phyloP scores from a whole-genome alignment of 2,329 filamentous ascomycete genomes.

The Sphaerostilbella broomeana region DNA sequence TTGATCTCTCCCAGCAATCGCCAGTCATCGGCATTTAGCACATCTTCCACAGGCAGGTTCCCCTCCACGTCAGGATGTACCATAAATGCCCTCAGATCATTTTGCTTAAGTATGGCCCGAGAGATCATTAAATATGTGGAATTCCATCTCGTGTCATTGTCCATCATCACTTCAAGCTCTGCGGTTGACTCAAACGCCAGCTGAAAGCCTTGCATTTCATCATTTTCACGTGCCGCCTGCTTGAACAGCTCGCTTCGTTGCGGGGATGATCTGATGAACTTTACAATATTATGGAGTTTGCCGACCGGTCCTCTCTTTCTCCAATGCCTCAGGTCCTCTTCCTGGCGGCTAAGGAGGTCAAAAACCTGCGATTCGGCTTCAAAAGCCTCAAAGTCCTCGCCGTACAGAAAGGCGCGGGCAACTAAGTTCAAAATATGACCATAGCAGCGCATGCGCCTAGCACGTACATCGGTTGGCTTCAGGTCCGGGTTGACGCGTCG shows the following conservation, averaged over 20 bases:
- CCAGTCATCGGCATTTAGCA: constrained; percentile 2
- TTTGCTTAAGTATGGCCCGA: background rate
- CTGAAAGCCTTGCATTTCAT: background rate
- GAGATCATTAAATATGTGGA: constrained; percentile 2
- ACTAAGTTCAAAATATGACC: constrained; percentile 2
- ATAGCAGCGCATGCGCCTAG: constrained; percentile 4
- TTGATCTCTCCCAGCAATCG: constrained; percentile 1
- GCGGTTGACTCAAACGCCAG: background rate
- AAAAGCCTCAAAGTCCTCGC: background rate
- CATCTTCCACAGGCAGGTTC: background rate
- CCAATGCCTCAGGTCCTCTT: background rate
- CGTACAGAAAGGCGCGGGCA: background rate
- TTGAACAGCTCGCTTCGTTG: constrained; percentile 1
- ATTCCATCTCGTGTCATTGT: constrained; percentile 1
- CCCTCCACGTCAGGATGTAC: too few species aligned
- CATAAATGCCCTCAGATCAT: background rate
- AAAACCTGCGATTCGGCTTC: background rate
- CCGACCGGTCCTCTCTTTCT: background rate
- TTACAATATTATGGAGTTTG: constrained; percentile 5
- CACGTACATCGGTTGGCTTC: too few species aligned
- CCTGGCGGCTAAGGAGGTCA: background rate
- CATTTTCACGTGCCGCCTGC: background rate
- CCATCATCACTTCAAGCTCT: constrained; percentile 1
- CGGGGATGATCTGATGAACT: constrained; percentile 1
- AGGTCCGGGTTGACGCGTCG: too few species aligned